Conservation (phyloP, 306 rosid species). For the Phaseolus lunatus region DNA sequence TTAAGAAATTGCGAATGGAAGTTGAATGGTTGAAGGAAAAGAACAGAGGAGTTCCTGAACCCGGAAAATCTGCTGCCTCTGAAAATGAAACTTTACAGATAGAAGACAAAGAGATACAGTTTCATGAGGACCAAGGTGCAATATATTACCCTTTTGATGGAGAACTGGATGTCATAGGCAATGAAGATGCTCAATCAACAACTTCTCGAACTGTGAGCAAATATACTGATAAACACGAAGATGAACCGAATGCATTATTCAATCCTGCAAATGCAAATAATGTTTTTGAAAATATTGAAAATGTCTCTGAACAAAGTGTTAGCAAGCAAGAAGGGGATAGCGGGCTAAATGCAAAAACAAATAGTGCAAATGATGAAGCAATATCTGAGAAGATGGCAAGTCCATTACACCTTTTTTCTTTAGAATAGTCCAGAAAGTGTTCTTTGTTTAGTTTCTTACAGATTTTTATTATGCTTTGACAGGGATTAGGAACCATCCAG, state of each 20-base stretch:
- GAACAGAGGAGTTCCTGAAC: constrained; percentile 41
- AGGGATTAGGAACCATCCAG: constrained; percentile 87
- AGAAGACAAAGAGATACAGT: constrained; percentile 74
- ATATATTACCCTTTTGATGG: constrained; percentile 51
- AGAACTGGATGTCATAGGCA: constrained; percentile 37
- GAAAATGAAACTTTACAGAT: constrained; percentile 53
- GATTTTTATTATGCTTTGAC: constrained; percentile 50
- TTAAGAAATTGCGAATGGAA: constrained; percentile 74
- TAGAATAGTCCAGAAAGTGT: constrained; percentile 12
- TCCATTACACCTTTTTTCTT: constrained; percentile 43
- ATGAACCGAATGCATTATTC: constrained; percentile 46
- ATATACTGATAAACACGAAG: constrained; percentile 53
- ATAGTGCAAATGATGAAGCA: constrained; percentile 58
- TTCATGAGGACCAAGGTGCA: constrained; percentile 74
- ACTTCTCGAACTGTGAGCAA: constrained; percentile 47
- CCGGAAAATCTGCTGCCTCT: constrained; percentile 46
- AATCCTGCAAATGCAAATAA: constrained; percentile 46
- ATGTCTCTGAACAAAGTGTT: constrained; percentile 51
- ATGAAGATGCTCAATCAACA: constrained; percentile 52
- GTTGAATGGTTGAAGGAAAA: constrained; percentile 68
- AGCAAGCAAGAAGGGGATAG: constrained; percentile 50
- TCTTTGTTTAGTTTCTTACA: constrained; percentile 30
- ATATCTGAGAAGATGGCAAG: constrained; percentile 70
- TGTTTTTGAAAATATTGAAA: constrained; percentile 51
- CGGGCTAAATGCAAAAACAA: constrained; percentile 47